A percentile compares a stretch with the other conserved stretches of the same genome.
These are phyloP conservation scores for Plasmodium coatneyi DNA, from an alignment of 169 alveolate genomes.

Conservation along the genomic window DNA sequence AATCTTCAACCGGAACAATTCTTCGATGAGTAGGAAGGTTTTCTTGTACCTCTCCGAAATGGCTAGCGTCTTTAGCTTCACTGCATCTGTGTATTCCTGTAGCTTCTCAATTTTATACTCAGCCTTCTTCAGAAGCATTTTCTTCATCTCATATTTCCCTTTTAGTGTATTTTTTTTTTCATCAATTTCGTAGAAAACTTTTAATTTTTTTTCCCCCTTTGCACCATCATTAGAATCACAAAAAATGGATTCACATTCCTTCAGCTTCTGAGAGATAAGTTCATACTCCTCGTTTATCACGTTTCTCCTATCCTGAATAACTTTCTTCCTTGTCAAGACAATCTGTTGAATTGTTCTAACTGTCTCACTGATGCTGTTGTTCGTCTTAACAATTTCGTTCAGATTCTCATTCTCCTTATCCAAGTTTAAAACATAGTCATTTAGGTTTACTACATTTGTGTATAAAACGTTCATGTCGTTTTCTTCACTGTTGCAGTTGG, in stretches of 20 bases:
- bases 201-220: slow-evolving; percentile 46
- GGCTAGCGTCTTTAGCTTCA: slow-evolving; percentile 40
- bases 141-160: slow-evolving; percentile 46
- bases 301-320: slow-evolving; percentile 51
- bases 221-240: slow-evolving; percentile 51
- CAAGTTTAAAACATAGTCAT: slow-evolving; percentile 14
- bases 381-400: slow-evolving; percentile 8
- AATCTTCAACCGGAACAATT: slow-evolving; percentile 41
- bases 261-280: slow-evolving; percentile 35
- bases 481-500: slow-evolving; percentile 29
- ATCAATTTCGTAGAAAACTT: slow-evolving; percentile 60
- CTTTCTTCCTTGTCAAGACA: slow-evolving; percentile 35
- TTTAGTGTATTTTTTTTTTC: slow-evolving; percentile 48
- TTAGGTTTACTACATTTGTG: slow-evolving; percentile 25
- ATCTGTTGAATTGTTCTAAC: slow-evolving; percentile 22
- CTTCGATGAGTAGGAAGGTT: slow-evolving; percentile 44
- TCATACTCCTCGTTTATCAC: slow-evolving; percentile 68
- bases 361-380: slow-evolving; percentile 30
- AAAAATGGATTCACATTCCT: slow-evolving; percentile 65
- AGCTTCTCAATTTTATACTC: slow-evolving; percentile 52
- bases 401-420: slow-evolving; percentile 20
- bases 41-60: slow-evolving; percentile 42
- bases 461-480: slow-evolving; percentile 27
- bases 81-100: slow-evolving; percentile 61
- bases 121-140: slow-evolving; percentile 46